Conservation (phyloP, 2,329 filamentous ascomycete genomes). For the Byssothecium circinans region DNA sequence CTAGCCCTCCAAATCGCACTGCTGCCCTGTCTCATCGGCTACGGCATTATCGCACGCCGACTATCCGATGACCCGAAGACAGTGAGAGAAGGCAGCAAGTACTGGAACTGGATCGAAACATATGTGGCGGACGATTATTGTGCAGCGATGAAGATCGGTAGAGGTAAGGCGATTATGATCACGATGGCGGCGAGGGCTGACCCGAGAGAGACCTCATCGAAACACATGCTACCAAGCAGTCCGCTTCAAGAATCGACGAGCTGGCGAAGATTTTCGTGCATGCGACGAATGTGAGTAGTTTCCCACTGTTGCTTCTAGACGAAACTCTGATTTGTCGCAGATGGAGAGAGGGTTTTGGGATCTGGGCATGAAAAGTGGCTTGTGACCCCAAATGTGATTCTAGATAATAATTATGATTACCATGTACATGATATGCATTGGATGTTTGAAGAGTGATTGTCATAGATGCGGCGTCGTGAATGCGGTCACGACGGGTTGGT, state of each 20-base stretch:
- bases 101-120: constrained; percentile 90
- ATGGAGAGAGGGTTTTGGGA: constrained; percentile 78
- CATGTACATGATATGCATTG: no score
- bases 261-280: constrained; percentile 82
- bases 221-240: constrained; percentile 70
- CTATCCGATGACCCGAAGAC: constrained; percentile 66
- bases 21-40: constrained; percentile 87
- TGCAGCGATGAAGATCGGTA: constrained; percentile 69
- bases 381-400: background rate
- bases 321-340: constrained; percentile 43
- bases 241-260: constrained; percentile 75
- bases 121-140: constrained; percentile 81
- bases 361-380: constrained; percentile 55
- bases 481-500: no score
- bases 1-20: constrained; percentile 82
- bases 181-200: constrained; percentile 5
- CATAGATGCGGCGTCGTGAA: no score
- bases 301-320: background rate
- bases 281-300: constrained; percentile 70
- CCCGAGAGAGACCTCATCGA: constrained; percentile 67
- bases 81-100: constrained; percentile 66
- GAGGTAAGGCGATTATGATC: constrained; percentile 54
- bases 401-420: background rate
- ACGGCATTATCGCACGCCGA: constrained; percentile 75
- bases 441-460: no score